Evolutionary conservation across 1,284 basidiomycete genomes (phyloP), one percentile per base, ranked within the genome.

Genomic region (Moesziomyces antarcticus): DNA sequence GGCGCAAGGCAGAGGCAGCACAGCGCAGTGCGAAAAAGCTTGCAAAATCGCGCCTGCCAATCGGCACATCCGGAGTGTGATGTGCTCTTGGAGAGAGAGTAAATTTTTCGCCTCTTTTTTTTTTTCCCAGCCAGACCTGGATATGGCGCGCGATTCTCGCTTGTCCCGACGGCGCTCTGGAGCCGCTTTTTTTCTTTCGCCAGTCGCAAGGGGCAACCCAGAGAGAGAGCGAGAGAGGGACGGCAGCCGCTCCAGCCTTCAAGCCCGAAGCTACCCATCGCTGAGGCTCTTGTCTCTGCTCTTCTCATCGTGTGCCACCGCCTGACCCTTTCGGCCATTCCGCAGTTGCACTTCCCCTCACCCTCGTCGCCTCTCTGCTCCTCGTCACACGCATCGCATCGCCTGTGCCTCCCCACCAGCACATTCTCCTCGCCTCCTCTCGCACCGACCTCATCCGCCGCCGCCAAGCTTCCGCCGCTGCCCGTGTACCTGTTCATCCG

Each of bases 161-260:
- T 51, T 41, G 42, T 13, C 13, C 40, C 22, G n/a, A 53, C 25
- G 44, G 41, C 44, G 55, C 47, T 37, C 40, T 57, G 41, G 20
- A 35, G 30, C 30, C 56, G 48, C 48, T 60, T 25, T 56, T 16
- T 35, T 37, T 30, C 5, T 30, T 13, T 20, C 10, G 33, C 45
- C 45, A 50, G 41, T 45, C 57, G 44, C 20, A 30, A 18, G 6
- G 24, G 24, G 40, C 22, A 44, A 41, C 48, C 30, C 8, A 9
- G 30, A 30, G 30, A 8, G 30, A 5, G 8, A 5, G 30, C 6
- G 30, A 30, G 30, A 30, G 30, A 30, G 30, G 55, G 46, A 54
- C 55, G 58, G 65, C 65, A 56, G 59, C 50, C 59, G 52, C 48
- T 50, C 43, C 48, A 62, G 50, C 59, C 59, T 62, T 62, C 52